Evolutionary conservation across 148 eudicot genomes (phyloP).

Genomic region (Vaccinium corymbosum): DNA sequence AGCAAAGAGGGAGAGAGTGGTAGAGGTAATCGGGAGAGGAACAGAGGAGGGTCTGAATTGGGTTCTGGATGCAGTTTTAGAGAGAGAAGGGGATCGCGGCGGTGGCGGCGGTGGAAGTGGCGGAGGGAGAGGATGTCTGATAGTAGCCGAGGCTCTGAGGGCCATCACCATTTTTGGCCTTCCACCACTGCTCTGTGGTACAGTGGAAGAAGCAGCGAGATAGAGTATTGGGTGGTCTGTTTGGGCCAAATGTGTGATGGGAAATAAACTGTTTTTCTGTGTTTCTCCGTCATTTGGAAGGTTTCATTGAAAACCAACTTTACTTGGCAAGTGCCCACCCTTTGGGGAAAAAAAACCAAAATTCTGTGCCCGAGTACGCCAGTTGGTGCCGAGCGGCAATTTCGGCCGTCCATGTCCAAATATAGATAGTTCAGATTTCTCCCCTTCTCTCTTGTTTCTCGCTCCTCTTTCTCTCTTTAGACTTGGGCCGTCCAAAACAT

Average conservation of each 20-base stretch:
- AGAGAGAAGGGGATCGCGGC: constrained; percentile 30
- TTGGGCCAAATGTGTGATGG: constrained; percentile 17
- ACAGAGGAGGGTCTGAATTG: constrained; percentile 32
- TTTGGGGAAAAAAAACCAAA: too few relatives aligned
- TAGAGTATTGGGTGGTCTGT: not conserved
- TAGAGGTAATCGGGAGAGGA: constrained; percentile 45
- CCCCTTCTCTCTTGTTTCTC: too few relatives aligned
- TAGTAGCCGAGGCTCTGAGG: constrained; percentile 58
- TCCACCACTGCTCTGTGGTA: constrained; percentile 18
- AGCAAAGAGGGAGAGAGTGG: constrained; percentile 53
- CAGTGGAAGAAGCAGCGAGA: not conserved
- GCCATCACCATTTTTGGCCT: constrained; percentile 42
- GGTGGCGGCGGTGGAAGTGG: constrained; percentile 25
- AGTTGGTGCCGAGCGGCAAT: too few relatives aligned
- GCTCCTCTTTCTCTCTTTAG: too few relatives aligned
- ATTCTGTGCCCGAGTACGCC: too few relatives aligned
- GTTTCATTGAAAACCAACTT: not conserved
- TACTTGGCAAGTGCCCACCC: not conserved
- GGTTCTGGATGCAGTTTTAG: constrained; percentile 27
- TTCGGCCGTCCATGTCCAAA: too few relatives aligned
- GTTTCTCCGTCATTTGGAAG: not conserved
- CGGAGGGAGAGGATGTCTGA: constrained; percentile 37
- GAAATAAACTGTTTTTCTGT: not conserved
- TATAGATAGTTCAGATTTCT: too few relatives aligned
- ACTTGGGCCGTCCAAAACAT: too few relatives aligned